These are phyloP conservation scores for Auricularia sp. DNA, from an alignment of 768 basidiomycete genomes.

Conservation along the genomic window DNA sequence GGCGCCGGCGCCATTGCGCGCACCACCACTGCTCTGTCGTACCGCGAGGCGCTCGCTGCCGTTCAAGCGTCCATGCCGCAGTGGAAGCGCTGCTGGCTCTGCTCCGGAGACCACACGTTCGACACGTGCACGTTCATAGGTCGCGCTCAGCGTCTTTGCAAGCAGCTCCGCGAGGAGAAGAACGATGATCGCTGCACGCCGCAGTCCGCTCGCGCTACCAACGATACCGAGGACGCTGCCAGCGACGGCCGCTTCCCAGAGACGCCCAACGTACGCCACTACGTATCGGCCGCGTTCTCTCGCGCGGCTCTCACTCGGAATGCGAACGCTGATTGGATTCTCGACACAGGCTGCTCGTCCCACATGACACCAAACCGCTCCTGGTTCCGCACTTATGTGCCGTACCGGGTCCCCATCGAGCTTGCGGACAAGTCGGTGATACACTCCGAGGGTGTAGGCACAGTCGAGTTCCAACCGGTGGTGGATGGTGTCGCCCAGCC, in stretches of 20 bases:
- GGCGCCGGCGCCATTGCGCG: not conserved
- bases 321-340: slow-evolving; percentile 15
- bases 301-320: not conserved
- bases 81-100: not conserved
- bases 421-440: slow-evolving; percentile 16
- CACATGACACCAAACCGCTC: slow-evolving; percentile 24
- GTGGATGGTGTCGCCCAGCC: slow-evolving; percentile 3
- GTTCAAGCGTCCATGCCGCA: not conserved
- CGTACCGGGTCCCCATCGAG: slow-evolving; percentile 14
- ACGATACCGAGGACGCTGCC: not conserved
- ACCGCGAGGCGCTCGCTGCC: not conserved
- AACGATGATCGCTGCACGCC: not conserved
- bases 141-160: not conserved
- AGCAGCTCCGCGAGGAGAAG: not conserved
- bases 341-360: slow-evolving; percentile 24
- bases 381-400: slow-evolving; percentile 17
- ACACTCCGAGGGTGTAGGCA: slow-evolving; percentile 18
- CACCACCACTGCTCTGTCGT: not conserved
- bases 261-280: not conserved
- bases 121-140: not conserved
- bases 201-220: not conserved
- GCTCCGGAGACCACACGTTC: not conserved
- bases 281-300: not conserved
- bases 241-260: not conserved
- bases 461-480: slow-evolving; percentile 16